These are phyloP conservation scores for Wickerhamomyces bovis DNA, from an alignment of 805 yeast species.

Conservation along the genomic window DNA sequence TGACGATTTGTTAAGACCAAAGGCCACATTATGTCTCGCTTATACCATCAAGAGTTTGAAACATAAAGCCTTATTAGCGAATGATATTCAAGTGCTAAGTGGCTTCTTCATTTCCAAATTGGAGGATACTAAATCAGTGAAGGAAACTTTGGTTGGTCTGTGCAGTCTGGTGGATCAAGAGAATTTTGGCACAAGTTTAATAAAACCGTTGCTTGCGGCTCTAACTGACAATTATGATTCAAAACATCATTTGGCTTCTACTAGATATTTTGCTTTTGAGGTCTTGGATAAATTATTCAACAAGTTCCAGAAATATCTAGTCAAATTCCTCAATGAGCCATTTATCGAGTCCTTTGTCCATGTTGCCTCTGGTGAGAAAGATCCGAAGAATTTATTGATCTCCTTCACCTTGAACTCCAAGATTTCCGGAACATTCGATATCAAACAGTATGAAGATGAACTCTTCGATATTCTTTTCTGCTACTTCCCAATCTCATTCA, in stretches of 20 bases:
- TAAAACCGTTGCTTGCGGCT: slow-evolving; percentile 32
- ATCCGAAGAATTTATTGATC: slow-evolving; percentile 76
- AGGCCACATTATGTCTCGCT: slow-evolving; percentile 40
- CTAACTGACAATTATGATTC: slow-evolving; percentile 45
- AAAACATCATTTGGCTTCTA: slow-evolving; percentile 50
- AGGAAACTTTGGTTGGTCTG: slow-evolving; percentile 50
- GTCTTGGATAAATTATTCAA: slow-evolving; percentile 35
- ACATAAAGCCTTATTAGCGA: slow-evolving; percentile 26
- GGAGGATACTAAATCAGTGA: slow-evolving; percentile 53
- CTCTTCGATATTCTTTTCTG: slow-evolving; percentile 87
- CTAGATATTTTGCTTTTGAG: slow-evolving; percentile 54
- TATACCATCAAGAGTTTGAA: slow-evolving; percentile 29
- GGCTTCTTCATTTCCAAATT: slow-evolving; percentile 60
- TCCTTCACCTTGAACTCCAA: slow-evolving; percentile 54
- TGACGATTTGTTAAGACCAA: slow-evolving; percentile 44
- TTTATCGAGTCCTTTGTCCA: slow-evolving; percentile 56
- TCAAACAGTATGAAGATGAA: slow-evolving; percentile 47
- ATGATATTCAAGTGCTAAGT: slow-evolving; percentile 33
- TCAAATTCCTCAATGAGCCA: slow-evolving; percentile 26
- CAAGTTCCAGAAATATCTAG: slow-evolving; percentile 22
- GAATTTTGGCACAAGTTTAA: slow-evolving; percentile 35
- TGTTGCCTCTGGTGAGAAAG: slow-evolving; percentile 84
- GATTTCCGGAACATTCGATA: slow-evolving; percentile 37
- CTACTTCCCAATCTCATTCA: slow-evolving; percentile 93
- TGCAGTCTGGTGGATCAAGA: slow-evolving; percentile 44